phyloP scores from a whole-genome alignment of 441 rosid species.

The Adansonia gregorii region DNA sequence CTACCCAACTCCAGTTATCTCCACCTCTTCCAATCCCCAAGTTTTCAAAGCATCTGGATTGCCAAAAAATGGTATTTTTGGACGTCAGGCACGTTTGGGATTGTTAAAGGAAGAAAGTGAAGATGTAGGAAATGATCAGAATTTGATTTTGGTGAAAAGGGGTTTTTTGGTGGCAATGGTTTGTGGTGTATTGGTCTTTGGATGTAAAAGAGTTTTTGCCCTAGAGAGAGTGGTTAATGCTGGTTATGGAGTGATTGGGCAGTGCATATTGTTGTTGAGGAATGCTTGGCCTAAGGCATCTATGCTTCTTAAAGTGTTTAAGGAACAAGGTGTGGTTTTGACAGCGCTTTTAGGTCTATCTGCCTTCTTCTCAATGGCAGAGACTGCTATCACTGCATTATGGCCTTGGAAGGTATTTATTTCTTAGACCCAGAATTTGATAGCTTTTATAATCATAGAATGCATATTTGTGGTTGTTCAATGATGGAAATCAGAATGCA shows the following conservation, averaged over 20 bases:
- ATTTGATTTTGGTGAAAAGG: constrained; percentile 44
- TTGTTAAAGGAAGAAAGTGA: constrained; percentile 37
- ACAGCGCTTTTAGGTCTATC: constrained; percentile 81
- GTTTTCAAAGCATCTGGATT: constrained; percentile 34
- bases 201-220: constrained; percentile 71
- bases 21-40: constrained; percentile 31
- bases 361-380: constrained; percentile 99
- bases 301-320: constrained; percentile 75
- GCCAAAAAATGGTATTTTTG: constrained; percentile 32
- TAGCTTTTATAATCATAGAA: not conserved
- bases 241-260: constrained; percentile 77
- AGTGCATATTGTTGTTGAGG: constrained; percentile 62
- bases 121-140: constrained; percentile 39
- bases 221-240: constrained; percentile 74
- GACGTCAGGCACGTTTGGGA: constrained; percentile 36
- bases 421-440: constrained; percentile 20
- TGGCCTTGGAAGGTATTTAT: constrained; percentile 98
- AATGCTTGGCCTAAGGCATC: constrained; percentile 82
- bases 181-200: constrained; percentile 63
- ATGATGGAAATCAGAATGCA: constrained; percentile 9
- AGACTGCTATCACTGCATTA: constrained; percentile 92
- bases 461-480: not conserved
- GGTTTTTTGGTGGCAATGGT: constrained; percentile 68
- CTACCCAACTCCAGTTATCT: constrained; percentile 34
- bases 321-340: constrained; percentile 86